These are phyloP conservation scores for Globisporangium nunn DNA, from an alignment of 352 stramenopile genomes.

Conservation along the genomic window DNA sequence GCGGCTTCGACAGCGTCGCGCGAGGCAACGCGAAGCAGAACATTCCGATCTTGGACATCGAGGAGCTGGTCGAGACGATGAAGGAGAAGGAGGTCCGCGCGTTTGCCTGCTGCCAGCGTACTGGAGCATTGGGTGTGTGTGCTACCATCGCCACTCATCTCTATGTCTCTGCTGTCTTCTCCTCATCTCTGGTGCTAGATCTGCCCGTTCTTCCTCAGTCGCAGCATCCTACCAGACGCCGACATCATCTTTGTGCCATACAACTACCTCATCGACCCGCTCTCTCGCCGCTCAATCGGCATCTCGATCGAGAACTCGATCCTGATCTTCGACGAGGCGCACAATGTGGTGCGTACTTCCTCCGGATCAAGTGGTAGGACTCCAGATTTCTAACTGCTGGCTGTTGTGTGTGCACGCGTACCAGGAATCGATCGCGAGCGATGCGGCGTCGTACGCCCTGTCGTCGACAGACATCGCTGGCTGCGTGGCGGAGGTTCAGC, in stretches of 20 bases:
- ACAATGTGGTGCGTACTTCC: constrained; percentile 92
- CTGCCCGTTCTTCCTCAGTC: constrained; percentile 97
- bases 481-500: constrained; percentile 91
- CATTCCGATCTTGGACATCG: constrained; percentile 96
- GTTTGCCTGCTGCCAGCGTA: not conserved
- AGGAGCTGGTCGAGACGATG: constrained; percentile 92
- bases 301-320: constrained; percentile 95
- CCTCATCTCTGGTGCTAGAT: constrained; percentile 40
- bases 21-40: constrained; percentile 39
- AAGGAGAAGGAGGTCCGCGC: constrained; percentile 56
- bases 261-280: constrained; percentile 98
- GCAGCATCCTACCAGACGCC: constrained; percentile 87
- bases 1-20: constrained; percentile 62
- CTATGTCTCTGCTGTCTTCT: not conserved
- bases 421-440: constrained; percentile 86
- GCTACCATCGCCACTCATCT: no score
- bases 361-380: no score
- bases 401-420: not conserved
- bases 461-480: constrained; percentile 91
- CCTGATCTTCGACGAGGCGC: constrained; percentile 99
- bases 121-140: not conserved
- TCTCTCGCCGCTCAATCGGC: constrained; percentile 85
- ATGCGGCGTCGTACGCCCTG: constrained; percentile 96
- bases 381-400: constrained; percentile 4
- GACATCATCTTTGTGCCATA: constrained; percentile 99